Base-by-base conservation (phyloP, 2,329 filamentous ascomycete species). In the Epichloe coenophiala region DNA sequence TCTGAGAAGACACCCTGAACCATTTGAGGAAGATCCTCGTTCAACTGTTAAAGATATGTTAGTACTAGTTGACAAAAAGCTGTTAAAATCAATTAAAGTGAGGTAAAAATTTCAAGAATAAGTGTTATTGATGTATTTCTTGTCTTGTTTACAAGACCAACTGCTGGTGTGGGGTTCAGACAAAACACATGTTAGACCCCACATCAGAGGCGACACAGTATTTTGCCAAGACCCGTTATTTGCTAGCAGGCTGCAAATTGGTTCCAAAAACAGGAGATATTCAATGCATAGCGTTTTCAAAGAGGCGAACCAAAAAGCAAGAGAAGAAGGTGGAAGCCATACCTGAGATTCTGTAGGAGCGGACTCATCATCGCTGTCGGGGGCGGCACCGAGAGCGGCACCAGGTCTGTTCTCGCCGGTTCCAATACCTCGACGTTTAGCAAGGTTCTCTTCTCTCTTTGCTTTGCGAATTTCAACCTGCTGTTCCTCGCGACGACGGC, bases 381-480 rank as follows among this genome's bases (percentile, higher is more conserved):
- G 86, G 55, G 88, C 88, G 60, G 89, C 88, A 61, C 88, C 88
- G 56, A 95, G 77, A 58, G 86, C 84, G 59, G 87, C 87, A 65
- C 88, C 87, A 52, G 84, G 86, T 51, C 85, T 81, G 70, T 82
- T 80, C 69, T 88, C 86, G 61, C 86, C 83, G 58, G 83, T 84
- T 60, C 85, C 83, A 63, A 97, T 95, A 66, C 93, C 93, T 77
- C 93, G 84, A 72, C 93, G 81, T 82, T 98, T 98, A 70, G 93
- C 93, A 67, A 98, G 75, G 74, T 96, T 97, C 76, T 98, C 93
- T 74, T 98, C 93, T 67, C 93, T 84, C 82, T 97, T 97, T 58
- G 90, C 88, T 76, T 95, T 95, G 68, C 93, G 85, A 66, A 98
- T 98, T 76, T 98, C 93, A 59, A 98, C 93, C 75, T 97, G 93